Conservation (phyloP, 371 early-diverging fungal genomes). For the Smittium culicis region DNA sequence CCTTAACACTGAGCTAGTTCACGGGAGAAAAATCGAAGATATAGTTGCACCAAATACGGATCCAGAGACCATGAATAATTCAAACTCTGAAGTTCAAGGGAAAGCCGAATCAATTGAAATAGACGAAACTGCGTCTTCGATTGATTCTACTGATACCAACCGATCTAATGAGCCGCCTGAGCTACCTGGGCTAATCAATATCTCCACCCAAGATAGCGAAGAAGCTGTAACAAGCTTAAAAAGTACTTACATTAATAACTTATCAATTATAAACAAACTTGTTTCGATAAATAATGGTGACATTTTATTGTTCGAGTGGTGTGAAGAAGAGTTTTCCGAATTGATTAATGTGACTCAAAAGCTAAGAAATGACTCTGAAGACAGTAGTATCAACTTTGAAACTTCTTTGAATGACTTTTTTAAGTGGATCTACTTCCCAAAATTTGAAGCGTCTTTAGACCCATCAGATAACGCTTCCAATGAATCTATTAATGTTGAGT, state of each 20-base stretch:
- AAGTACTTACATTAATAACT: too few relatives aligned
- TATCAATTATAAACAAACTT: background rate
- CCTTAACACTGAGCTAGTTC: background rate
- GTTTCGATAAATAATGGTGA: slow-evolving; percentile 19
- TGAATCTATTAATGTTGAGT: slow-evolving; percentile 23
- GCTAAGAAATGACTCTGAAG: background rate
- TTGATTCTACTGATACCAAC: too few relatives aligned
- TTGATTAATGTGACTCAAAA: slow-evolving; percentile 15
- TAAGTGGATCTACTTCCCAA: slow-evolving; percentile 15
- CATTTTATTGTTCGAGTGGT: slow-evolving; percentile 28
- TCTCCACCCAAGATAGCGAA: too few relatives aligned
- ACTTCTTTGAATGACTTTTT: slow-evolving; percentile 12
- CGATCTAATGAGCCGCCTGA: too few relatives aligned
- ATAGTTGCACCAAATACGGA: too few relatives aligned
- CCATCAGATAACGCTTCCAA: slow-evolving; percentile 13
- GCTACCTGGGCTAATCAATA: too few relatives aligned
- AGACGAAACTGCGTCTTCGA: too few relatives aligned
- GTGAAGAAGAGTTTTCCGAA: slow-evolving; percentile 14
- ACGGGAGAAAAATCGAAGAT: background rate
- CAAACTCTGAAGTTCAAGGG: too few relatives aligned
- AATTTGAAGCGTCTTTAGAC: slow-evolving; percentile 10
- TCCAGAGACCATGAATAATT: too few relatives aligned
- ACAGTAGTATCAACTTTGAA: background rate
- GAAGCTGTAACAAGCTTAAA: too few relatives aligned
- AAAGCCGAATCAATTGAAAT: too few relatives aligned